phyloP scores from a whole-genome alignment of 75 land plant genomes.

The Cupressus sempervirens region DNA sequence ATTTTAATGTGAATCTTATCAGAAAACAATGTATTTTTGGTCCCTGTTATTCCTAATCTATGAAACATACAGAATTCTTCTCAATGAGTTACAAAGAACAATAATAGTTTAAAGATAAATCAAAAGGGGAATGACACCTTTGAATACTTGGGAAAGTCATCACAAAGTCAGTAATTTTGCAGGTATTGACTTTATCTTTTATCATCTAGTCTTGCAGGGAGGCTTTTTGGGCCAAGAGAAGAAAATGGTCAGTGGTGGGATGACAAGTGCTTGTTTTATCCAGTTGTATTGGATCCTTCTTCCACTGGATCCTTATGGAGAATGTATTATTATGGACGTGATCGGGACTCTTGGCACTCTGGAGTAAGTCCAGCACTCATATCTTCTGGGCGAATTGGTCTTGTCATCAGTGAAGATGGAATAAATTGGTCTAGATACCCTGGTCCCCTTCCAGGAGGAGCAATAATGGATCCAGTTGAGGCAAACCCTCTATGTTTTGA shows the following conservation, averaged over 20 bases:
- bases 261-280: constrained; percentile 21
- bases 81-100: background rate
- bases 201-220: constrained; percentile 20
- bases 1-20: background rate
- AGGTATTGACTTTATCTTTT: background rate
- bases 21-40: background rate
- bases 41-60: background rate
- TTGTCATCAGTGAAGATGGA: constrained; percentile 23
- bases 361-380: constrained; percentile 24
- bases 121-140: background rate
- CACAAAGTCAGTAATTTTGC: background rate
- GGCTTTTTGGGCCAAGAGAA: constrained; percentile 19
- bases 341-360: constrained; percentile 17
- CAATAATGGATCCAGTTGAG: constrained; percentile 28
- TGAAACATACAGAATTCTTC: background rate
- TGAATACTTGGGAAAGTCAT: background rate
- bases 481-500: constrained; percentile 13
- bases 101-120: background rate
- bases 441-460: constrained; percentile 26
- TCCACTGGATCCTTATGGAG: constrained; percentile 16
- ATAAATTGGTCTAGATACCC: constrained; percentile 15
- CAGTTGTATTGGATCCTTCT: constrained; percentile 20
- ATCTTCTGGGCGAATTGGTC: constrained; percentile 26
- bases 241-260: constrained; percentile 25
- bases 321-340: constrained; percentile 35